Conservation (phyloP, 2,329 filamentous ascomycete species). For the Fragosphaeria purpurea region DNA sequence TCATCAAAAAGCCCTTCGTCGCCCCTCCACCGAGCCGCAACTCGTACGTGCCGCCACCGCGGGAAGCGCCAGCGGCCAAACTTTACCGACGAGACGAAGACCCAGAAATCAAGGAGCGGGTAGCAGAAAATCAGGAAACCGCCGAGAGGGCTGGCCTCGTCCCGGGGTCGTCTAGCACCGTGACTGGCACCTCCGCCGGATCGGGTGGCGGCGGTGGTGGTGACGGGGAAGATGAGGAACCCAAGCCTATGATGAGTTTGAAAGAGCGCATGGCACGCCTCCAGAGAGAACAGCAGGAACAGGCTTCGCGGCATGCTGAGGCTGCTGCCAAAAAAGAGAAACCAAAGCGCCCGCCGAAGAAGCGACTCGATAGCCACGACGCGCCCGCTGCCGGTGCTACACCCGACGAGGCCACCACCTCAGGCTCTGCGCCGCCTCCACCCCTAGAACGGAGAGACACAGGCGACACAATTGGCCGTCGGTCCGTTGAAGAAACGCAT, state of each 20-base stretch:
- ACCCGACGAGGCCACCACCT: conserved; percentile 23
- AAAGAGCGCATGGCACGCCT: conserved; percentile 93
- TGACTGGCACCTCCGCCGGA: conserved; percentile 25
- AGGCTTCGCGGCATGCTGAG: conserved; percentile 72
- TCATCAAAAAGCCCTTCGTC: conserved; percentile 96
- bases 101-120: conserved; percentile 55
- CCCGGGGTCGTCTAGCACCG: conserved; percentile 20
- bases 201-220: background rate
- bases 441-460: conserved; percentile 36
- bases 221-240: conserved; percentile 58
- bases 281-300: conserved; percentile 88
- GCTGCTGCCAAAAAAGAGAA: conserved; percentile 76
- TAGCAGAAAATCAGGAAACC: conserved; percentile 54
- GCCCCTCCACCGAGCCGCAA: conserved; percentile 88
- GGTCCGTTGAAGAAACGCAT: conserved; percentile 38
- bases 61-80: conserved; percentile 61
- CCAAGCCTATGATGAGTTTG: conserved; percentile 81
- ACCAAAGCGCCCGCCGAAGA: conserved; percentile 68
- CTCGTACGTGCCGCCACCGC: conserved; percentile 71
- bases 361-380: conserved; percentile 42
- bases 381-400: background rate
- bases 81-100: conserved; percentile 84
- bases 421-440: conserved; percentile 20
- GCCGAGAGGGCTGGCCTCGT: conserved; percentile 59
- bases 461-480: conserved; percentile 36